These are phyloP conservation scores for Naegleria gruberi DNA, from an alignment of 208 protist genomes.

Conservation along the genomic window DNA sequence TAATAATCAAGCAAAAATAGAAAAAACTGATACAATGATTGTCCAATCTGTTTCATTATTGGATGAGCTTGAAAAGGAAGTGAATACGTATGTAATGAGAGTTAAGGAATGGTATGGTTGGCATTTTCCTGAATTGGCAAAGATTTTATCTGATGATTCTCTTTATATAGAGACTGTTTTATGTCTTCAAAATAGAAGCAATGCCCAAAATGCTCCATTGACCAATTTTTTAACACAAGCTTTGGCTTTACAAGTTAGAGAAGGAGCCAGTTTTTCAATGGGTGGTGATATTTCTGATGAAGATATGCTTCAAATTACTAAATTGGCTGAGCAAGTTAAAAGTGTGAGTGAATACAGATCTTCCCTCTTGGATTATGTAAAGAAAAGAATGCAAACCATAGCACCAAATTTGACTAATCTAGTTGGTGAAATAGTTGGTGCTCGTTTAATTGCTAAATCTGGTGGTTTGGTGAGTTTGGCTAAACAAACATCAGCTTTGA, in stretches of 20 bases:
- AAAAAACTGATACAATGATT: conserved; percentile 99
- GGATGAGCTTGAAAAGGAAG: conserved; percentile 98
- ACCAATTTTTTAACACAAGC: conserved; percentile 91
- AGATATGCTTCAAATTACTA: conserved; percentile 83
- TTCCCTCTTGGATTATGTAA: conserved; percentile 89
- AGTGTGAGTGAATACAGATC: conserved; percentile 82
- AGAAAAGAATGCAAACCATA: conserved; percentile 85
- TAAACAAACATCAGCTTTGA: conserved; percentile 96
- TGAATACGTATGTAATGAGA: conserved; percentile 99
- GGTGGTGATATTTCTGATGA: conserved; percentile 93
- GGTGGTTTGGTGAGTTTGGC: conserved; percentile 94
- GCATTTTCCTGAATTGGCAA: conserved; percentile 97
- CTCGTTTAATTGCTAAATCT: conserved; percentile 96
- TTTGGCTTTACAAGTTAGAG: conserved; percentile 79
- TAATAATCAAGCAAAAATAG: conserved; percentile 95
- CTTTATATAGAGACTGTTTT: conserved; percentile 86
- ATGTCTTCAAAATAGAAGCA: conserved; percentile 72
- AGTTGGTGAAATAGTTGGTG: conserved; percentile 94
- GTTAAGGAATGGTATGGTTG: conserved; percentile 97
- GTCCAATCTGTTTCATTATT: conserved; percentile 97
- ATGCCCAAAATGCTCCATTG: conserved; percentile 77
- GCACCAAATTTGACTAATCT: conserved; percentile 96
- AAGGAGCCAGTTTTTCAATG: conserved; percentile 95
- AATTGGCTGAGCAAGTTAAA: conserved; percentile 72
- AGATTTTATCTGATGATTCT: conserved; percentile 92